Base-by-base conservation (phyloP, 352 stramenopile genomes). In the Pythium dissimile region DNA sequence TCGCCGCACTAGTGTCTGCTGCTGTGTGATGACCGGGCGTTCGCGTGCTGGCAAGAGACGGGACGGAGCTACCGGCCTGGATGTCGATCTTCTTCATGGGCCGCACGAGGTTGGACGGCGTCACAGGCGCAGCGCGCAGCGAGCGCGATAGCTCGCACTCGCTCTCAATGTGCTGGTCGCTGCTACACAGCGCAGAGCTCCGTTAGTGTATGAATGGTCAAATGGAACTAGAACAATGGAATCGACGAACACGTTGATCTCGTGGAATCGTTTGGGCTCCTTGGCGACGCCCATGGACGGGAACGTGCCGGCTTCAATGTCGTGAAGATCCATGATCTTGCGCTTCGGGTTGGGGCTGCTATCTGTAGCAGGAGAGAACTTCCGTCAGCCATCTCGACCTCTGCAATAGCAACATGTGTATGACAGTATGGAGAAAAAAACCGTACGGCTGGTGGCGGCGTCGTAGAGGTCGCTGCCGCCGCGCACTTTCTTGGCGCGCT, bases 311-410 rank as follows among this genome's bases (percentile, higher is more conserved):
- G 64, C 47, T 26, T 86, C 76, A 5, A 61, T 56, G 11, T 77
- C 64, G 37, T 75, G 71, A 21, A 84, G 47, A 12, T 73, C 62
- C 15, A 76, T 60, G 59, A 88, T 80, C 59, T 89, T 89, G 54
- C 81, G 77, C 62, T 91, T 89, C 45, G 86, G 78, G 26, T 71
- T 89, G 10, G 81, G 78, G 61, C 81, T 89, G 56, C 69, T 81
- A 47, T 69, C 64, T 72, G 35, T 2, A n/a, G 9, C 21, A 57
- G 18, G 31, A 13, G 2, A 15, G 8, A 44, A 31, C 1, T 13
- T 38, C 15, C 15, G 9, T 62, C 13, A 56, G 41, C 20, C 15
- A n/a, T n/a, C n/a, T 34, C 11, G 10, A 13, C 2, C 10, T 45
- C 31, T 8, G 7, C 9, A 38, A 43, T 2, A 35, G 20, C 31